Evolutionary conservation across 176 grass and related monocot genomes (phyloP).

Genomic region (Oryza coarctata): DNA sequence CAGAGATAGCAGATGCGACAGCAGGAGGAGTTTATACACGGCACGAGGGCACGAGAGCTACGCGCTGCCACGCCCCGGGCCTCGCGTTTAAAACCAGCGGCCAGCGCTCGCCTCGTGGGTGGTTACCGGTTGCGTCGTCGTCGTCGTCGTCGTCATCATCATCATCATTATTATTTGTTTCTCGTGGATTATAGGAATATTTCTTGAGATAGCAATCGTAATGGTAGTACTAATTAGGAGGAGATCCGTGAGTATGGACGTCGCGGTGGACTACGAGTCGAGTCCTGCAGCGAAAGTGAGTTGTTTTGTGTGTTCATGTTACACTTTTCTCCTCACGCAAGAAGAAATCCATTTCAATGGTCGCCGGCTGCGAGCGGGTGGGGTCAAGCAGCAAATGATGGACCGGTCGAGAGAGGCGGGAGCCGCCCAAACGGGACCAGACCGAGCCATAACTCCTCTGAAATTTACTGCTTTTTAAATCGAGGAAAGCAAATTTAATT

Average conservation of each 20-base stretch:
- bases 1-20: neutral
- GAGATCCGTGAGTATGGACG: neutral
- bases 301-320: neutral
- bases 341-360: neutral
- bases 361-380: neutral
- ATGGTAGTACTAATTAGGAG: neutral
- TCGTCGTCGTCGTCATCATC: too few relatives aligned
- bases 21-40: neutral
- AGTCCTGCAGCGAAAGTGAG: neutral
- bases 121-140: neutral
- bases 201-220: too few relatives aligned
- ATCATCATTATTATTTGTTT: too few relatives aligned
- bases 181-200: too few relatives aligned
- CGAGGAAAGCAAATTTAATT: neutral
- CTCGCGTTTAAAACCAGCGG: neutral
- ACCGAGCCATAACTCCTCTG: neutral
- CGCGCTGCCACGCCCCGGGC: neutral
- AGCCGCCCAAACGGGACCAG: neutral
- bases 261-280: neutral
- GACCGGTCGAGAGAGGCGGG: neutral
- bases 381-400: neutral
- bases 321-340: neutral
- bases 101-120: neutral
- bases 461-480: neutral
- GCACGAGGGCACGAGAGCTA: neutral